Conservation (phyloP, 2,329 filamentous ascomycete genomes). For the Aspergillus unguis region DNA sequence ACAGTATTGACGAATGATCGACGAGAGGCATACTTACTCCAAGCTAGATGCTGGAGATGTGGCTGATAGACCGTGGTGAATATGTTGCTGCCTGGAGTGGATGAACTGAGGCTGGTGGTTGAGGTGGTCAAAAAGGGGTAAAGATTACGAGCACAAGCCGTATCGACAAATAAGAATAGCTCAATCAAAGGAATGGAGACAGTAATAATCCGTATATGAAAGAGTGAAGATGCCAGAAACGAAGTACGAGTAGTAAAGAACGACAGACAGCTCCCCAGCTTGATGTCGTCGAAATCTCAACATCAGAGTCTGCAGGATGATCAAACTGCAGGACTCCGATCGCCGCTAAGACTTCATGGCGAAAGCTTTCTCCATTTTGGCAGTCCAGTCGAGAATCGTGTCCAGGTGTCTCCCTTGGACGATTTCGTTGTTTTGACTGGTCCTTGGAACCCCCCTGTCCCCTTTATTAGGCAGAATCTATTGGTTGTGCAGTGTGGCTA, state of each 20-base stretch:
- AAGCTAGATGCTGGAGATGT: not conserved
- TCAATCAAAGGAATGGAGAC: no score
- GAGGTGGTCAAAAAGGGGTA: not conserved
- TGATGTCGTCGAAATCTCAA: not conserved
- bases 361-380: conserved; percentile 7
- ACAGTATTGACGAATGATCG: not conserved
- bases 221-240: no score
- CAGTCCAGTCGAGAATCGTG: not conserved
- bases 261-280: not conserved
- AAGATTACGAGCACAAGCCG: no score
- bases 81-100: conserved; percentile 5
- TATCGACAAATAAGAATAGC: not conserved
- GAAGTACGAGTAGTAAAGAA: not conserved
- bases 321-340: not conserved
- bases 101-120: conserved; percentile 3
- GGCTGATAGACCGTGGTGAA: not conserved
- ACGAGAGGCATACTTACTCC: not conserved
- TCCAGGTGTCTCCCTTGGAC: not conserved
- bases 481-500: conserved; percentile 2
- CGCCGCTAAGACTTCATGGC: conserved; percentile 10
- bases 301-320: not conserved
- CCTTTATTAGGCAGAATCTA: not conserved
- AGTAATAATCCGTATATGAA: no score
- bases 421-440: conserved; percentile 1
- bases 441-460: not conserved